phyloP scores from a whole-genome alignment of 1,284 basidiomycete genomes.

The Fomitopsis pinicola region DNA sequence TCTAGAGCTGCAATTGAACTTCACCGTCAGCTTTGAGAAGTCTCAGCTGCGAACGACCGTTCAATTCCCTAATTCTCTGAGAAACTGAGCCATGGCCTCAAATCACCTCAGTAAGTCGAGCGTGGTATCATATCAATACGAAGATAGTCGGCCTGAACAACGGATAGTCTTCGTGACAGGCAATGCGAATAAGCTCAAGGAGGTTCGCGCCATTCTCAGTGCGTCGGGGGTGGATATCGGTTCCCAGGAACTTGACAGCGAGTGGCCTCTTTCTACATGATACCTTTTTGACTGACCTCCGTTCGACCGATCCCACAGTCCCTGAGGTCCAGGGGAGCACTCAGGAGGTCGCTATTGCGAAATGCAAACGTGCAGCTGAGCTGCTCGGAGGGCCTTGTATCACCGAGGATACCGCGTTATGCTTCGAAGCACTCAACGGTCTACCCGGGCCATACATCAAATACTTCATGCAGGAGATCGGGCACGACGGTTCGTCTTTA shows the following conservation, averaged over 20 bases:
- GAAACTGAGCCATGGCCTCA: not conserved
- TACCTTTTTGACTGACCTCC: not conserved
- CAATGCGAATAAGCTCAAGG: conserved; percentile 90
- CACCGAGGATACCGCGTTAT: conserved; percentile 95
- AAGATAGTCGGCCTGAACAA: not conserved
- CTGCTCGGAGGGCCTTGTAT: conserved; percentile 84
- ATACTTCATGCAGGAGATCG: conserved; percentile 77
- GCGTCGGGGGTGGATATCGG: conserved; percentile 59
- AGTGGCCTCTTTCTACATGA: conserved; percentile 25
- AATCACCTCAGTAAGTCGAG: not conserved
- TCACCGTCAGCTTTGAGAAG: not conserved
- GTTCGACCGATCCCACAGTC: conserved; percentile 42
- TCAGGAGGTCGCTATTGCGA: conserved; percentile 85
- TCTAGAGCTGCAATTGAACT: too few species aligned
- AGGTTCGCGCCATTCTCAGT: conserved; percentile 79
- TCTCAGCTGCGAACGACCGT: not conserved
- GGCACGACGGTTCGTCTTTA: conserved; percentile 59
- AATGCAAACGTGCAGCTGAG: conserved; percentile 84
- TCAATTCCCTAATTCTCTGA: not conserved
- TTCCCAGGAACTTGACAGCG: conserved; percentile 67
- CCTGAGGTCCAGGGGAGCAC: conserved; percentile 95
- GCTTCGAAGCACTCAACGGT: conserved; percentile 85
- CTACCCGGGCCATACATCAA: conserved; percentile 98
- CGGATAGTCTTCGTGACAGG: conserved; percentile 86
- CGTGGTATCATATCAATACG: too few species aligned